Percentiles rank a stretch among this genome's conserved stretches.
phyloP scores from a whole-genome alignment of 23 red algal species.

The Pyropia yezoensis region DNA sequence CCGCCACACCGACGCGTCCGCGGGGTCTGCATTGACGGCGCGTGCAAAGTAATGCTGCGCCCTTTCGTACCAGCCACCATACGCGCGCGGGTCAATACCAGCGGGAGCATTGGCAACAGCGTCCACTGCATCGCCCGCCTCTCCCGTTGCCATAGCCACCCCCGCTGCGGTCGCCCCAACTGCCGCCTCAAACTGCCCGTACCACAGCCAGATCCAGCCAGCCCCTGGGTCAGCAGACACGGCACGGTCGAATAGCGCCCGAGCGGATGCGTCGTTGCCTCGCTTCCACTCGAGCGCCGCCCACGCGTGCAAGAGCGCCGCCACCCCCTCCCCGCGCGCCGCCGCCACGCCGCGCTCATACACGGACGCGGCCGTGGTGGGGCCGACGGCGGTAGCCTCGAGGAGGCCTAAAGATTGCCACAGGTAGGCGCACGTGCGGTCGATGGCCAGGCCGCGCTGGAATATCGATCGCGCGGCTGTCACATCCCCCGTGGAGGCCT shows the following conservation, averaged over 20 bases:
- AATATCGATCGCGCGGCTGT: constrained; percentile 32
- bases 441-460: constrained; percentile 38
- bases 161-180: constrained; percentile 18
- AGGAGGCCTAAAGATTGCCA: constrained; percentile 71
- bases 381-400: constrained; percentile 45
- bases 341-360: constrained; percentile 47
- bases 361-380: constrained; percentile 37
- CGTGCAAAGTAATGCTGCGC: constrained; percentile 84
- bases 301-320: constrained; percentile 86
- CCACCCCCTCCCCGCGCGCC: constrained; percentile 48
- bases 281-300: constrained; percentile 88
- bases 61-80: too few relatives aligned
- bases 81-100: too few relatives aligned
- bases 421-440: constrained; percentile 53
- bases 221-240: constrained; percentile 37
- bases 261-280: constrained; percentile 30
- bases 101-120: too few relatives aligned
- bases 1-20: constrained; percentile 62
- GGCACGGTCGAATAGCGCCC: constrained; percentile 72
- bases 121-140: too few relatives aligned
- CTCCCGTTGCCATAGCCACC: too few relatives aligned
- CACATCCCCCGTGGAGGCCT: constrained; percentile 44
- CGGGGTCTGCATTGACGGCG: constrained; percentile 73
- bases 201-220: constrained; percentile 85
- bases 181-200: constrained; percentile 48